Evolutionary conservation across 257 asterid species (phyloP).

Genomic region (Fraxinus excelsior): DNA sequence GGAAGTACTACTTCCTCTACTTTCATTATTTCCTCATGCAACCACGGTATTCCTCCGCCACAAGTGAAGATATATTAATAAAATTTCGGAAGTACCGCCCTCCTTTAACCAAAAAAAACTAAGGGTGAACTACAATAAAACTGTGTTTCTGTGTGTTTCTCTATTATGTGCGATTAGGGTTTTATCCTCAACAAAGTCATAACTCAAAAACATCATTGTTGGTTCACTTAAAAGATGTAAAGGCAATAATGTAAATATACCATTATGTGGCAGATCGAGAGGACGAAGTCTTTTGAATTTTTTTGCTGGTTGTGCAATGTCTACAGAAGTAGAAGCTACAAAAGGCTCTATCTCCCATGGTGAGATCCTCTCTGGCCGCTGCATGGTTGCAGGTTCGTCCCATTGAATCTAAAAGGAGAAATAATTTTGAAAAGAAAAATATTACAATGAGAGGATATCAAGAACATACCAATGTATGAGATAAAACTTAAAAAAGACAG

Average conservation of each 20-base stretch:
- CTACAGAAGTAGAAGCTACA: slow-evolving; percentile 50
- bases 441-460: background rate
- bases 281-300: slow-evolving; percentile 69
- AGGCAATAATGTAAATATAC: slow-evolving; percentile 38
- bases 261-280: slow-evolving; percentile 52
- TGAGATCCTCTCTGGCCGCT: slow-evolving; percentile 71
- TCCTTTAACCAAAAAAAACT: too few species aligned
- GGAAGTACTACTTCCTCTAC: too few species aligned
- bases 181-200: slow-evolving; percentile 1
- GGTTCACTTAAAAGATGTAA: slow-evolving; percentile 2
- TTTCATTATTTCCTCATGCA: too few species aligned
- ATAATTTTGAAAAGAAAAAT: background rate
- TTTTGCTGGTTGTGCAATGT: slow-evolving; percentile 44
- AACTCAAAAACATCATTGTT: background rate
- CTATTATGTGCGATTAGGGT: background rate
- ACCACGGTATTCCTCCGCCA: too few species aligned
- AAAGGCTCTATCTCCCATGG: slow-evolving; percentile 89
- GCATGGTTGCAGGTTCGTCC: slow-evolving; percentile 66
- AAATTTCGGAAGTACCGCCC: too few species aligned
- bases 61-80: too few species aligned
- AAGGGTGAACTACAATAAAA: background rate
- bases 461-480: background rate
- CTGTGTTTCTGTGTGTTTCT: background rate
- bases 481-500: slow-evolving; percentile 15
- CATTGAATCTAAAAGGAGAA: slow-evolving; percentile 62